phyloP scores from a whole-genome alignment of 1,284 basidiomycete species.

The Fomitopsis schrenkii region DNA sequence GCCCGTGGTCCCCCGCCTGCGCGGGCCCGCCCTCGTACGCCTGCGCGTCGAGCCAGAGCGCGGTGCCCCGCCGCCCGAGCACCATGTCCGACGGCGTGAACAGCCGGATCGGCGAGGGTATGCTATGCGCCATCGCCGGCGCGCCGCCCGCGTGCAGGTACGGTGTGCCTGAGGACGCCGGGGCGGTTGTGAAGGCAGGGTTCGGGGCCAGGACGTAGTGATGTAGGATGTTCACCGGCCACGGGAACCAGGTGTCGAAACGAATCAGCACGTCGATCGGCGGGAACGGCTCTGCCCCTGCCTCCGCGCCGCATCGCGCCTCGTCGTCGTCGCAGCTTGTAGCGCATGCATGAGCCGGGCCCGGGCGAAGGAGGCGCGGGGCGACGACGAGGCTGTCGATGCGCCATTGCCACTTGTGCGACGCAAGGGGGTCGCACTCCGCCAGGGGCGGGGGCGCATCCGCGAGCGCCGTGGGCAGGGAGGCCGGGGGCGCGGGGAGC shows the following conservation, averaged over 20 bases:
- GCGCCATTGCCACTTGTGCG: constrained; percentile 49
- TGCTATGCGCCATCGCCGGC: constrained; percentile 31
- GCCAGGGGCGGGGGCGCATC: not conserved
- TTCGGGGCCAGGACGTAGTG: constrained; percentile 51
- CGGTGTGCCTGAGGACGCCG: constrained; percentile 34
- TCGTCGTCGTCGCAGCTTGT: constrained; percentile 12
- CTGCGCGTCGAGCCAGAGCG: constrained; percentile 61
- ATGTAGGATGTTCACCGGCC: constrained; percentile 65
- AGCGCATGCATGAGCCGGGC: constrained; percentile 10
- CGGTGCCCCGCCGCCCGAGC: constrained; percentile 56
- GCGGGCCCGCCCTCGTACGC: constrained; percentile 35
- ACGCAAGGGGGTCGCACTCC: constrained; percentile 34
- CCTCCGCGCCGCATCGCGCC: constrained; percentile 14
- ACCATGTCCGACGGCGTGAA: constrained; percentile 51
- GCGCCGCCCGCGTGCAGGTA: constrained; percentile 27
- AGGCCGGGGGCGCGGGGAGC: not conserved
- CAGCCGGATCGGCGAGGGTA: constrained; percentile 55
- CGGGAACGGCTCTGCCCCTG: constrained; percentile 11
- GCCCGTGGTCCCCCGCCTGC: constrained; percentile 45
- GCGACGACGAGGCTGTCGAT: constrained; percentile 46
- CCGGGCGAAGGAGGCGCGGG: constrained; percentile 6
- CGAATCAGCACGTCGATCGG: constrained; percentile 53
- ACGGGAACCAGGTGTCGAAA: constrained; percentile 56
- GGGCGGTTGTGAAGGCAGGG: constrained; percentile 7
- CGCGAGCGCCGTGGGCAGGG: not conserved